Percentiles rank a stretch among this genome's conserved stretches.
These are phyloP conservation scores for Sugiyamaella xylanicola DNA, from an alignment of 1,139 yeast species.

Conservation along the genomic window DNA sequence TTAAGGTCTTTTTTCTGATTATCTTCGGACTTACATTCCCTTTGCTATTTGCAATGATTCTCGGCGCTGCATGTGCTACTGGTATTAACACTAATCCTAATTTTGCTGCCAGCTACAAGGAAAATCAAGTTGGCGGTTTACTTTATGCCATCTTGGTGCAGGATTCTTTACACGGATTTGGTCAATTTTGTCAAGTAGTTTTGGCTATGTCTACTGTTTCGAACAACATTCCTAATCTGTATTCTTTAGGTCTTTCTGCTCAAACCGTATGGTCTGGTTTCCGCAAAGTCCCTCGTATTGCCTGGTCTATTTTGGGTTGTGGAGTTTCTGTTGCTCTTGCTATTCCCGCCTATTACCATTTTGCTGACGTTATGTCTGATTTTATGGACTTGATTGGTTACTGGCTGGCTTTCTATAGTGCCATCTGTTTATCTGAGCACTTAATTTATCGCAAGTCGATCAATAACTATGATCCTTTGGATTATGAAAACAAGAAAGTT, in stretches of 20 bases:
- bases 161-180: conserved; percentile 82
- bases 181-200: conserved; percentile 84
- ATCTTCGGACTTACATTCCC: conserved; percentile 67
- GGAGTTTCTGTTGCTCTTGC: conserved; percentile 78
- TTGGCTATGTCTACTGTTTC: conserved; percentile 83
- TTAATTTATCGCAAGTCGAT: conserved; percentile 64
- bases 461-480: conserved; percentile 61
- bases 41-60: conserved; percentile 67
- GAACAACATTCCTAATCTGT: conserved; percentile 90
- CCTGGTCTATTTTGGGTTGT: conserved; percentile 80
- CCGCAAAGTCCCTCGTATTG: conserved; percentile 71
- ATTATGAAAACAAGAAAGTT: conserved; percentile 56
- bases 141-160: conserved; percentile 74
- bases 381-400: conserved; percentile 91
- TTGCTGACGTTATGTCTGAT: conserved; percentile 71
- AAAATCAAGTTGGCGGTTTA: conserved; percentile 76
- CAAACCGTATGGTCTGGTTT: conserved; percentile 80
- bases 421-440: conserved; percentile 74
- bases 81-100: conserved; percentile 51
- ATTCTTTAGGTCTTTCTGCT: conserved; percentile 81
- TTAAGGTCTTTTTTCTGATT: conserved; percentile 64
- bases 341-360: conserved; percentile 81
- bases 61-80: conserved; percentile 87
- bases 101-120: conserved; percentile 57
- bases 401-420: conserved; percentile 84